phyloP scores from a whole-genome alignment of 139 green algal genomes.

The Edaphochlamys debaryana region DNA sequence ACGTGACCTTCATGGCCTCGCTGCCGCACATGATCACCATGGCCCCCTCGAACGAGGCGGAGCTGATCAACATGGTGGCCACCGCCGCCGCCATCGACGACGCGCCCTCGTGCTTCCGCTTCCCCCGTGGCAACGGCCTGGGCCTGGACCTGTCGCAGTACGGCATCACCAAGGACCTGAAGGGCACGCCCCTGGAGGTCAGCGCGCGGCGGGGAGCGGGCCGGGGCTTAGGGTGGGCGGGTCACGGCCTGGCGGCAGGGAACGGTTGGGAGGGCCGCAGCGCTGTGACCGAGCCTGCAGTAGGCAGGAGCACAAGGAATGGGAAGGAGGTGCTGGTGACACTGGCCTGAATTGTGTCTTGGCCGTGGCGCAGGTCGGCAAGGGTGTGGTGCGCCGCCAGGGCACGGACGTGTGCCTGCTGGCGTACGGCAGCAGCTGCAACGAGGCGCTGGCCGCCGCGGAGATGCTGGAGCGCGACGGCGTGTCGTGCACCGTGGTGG shows the following conservation, averaged over 20 bases:
- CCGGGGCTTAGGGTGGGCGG: too few species aligned
- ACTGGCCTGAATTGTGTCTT: too few species aligned
- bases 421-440: slow-evolving; percentile 90
- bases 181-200: slow-evolving; percentile 89
- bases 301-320: too few species aligned
- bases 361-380: slow-evolving; percentile 88
- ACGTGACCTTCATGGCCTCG: slow-evolving; percentile 96
- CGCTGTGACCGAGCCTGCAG: too few species aligned
- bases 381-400: slow-evolving; percentile 82
- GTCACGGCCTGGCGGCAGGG: too few species aligned
- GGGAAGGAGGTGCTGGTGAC: too few species aligned
- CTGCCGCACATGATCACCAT: slow-evolving; percentile 97
- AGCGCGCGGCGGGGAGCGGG: neutral
- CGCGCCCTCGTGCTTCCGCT: slow-evolving; percentile 92
- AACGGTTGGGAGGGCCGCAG: neutral
- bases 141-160: slow-evolving; percentile 89
- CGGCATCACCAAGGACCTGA: slow-evolving; percentile 82
- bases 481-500: slow-evolving; percentile 90
- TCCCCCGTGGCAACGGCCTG: slow-evolving; percentile 95
- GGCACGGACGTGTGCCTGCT: slow-evolving; percentile 94
- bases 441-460: slow-evolving; percentile 88
- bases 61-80: slow-evolving; percentile 96
- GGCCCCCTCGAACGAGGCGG: slow-evolving; percentile 94
- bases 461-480: slow-evolving; percentile 86
- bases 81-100: slow-evolving; percentile 95